A percentile compares a stretch with the other conserved stretches of the same genome.
Conservation (phyloP, 768 basidiomycete species). For the Multifurca ochricompacta region DNA sequence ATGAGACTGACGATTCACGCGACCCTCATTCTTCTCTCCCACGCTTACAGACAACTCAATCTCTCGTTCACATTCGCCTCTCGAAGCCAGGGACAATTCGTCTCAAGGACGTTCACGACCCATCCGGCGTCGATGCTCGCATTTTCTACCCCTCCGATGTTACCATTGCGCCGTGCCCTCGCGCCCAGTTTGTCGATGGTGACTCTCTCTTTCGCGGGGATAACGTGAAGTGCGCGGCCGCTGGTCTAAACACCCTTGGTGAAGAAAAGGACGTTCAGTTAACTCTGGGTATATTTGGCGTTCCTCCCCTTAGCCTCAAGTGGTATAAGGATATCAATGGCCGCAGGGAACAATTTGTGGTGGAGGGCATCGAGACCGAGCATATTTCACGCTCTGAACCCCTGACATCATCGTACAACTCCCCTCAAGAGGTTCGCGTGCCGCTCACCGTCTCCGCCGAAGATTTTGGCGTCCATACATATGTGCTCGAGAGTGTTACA, state of each 20-base stretch:
- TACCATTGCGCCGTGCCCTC: slow-evolving; percentile 75
- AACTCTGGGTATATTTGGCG: slow-evolving; percentile 59
- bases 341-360: slow-evolving; percentile 60
- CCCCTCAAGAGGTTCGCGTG: slow-evolving; percentile 53
- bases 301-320: slow-evolving; percentile 68
- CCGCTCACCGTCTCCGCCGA: slow-evolving; percentile 61
- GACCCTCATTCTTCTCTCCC: slow-evolving; percentile 31
- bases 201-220: slow-evolving; percentile 34
- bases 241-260: slow-evolving; percentile 36
- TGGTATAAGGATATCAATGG: slow-evolving; percentile 69
- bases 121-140: slow-evolving; percentile 63
- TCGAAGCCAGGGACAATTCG: slow-evolving; percentile 67
- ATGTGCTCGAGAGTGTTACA: slow-evolving; percentile 72
- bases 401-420: slow-evolving; percentile 22
- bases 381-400: slow-evolving; percentile 30
- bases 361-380: slow-evolving; percentile 75
- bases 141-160: slow-evolving; percentile 57
- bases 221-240: slow-evolving; percentile 48
- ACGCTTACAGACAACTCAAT: slow-evolving; percentile 65
- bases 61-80: slow-evolving; percentile 63
- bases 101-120: slow-evolving; percentile 67
- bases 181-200: slow-evolving; percentile 50
- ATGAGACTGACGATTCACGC: slow-evolving; percentile 9
- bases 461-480: slow-evolving; percentile 58
- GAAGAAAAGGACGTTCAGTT: slow-evolving; percentile 50